Percentiles rank a stretch among this genome's conserved stretches.
These are phyloP conservation scores for Chytriomyces confervae DNA, from an alignment of 192 early-diverging fungal species.

Conservation along the genomic window DNA sequence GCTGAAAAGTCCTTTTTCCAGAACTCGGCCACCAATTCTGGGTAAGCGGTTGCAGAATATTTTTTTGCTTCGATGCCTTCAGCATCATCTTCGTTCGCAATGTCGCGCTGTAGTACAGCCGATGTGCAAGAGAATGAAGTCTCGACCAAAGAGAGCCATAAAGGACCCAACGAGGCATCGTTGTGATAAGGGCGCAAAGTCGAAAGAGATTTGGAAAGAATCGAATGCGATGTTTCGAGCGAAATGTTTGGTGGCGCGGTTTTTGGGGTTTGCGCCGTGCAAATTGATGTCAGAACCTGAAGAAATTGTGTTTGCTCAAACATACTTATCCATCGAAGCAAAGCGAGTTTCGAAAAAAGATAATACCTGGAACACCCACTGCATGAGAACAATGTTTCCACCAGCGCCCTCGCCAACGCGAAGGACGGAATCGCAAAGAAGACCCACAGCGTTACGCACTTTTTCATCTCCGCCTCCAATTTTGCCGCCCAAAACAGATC, in stretches of 20 bases:
- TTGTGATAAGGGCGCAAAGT: conserved; percentile 79
- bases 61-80: conserved; percentile 35
- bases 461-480: conserved; percentile 54
- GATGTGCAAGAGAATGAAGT: conserved; percentile 77
- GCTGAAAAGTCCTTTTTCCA: conserved; percentile 45
- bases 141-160: conserved; percentile 83
- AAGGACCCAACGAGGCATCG: conserved; percentile 79
- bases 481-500: conserved; percentile 46
- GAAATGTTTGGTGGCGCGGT: conserved; percentile 14
- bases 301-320: background rate
- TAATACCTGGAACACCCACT: conserved; percentile 74
- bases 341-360: background rate
- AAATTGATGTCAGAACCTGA: conserved; percentile 15
- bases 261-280: background rate
- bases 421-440: conserved; percentile 75
- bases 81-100: conserved; percentile 11
- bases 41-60: conserved; percentile 46
- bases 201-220: conserved; percentile 20
- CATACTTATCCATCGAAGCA: background rate
- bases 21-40: conserved; percentile 40
- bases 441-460: conserved; percentile 37
- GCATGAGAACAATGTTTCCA: conserved; percentile 77
- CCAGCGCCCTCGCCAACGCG: conserved; percentile 65
- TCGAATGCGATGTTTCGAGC: conserved; percentile 1
- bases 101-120: conserved; percentile 42